Evolutionary conservation across 116 monocot genomes (phyloP), one percentile per base, ranked within the genome.

Genomic region (Iris pallida): DNA sequence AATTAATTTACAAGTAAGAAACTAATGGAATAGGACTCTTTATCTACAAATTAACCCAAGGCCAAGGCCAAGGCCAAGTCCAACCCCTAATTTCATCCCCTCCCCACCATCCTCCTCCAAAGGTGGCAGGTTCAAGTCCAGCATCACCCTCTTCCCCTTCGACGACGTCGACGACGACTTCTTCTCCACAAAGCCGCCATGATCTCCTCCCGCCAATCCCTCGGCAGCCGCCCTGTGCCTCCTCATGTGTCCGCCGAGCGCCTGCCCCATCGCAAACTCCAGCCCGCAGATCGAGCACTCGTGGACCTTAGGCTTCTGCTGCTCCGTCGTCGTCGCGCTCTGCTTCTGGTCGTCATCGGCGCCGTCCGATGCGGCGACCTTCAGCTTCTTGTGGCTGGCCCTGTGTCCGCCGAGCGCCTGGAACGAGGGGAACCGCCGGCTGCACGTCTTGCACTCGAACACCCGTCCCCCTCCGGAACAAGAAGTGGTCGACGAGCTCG

Each of bases 381-480:
- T 49, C 40, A 14, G 51, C 40, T 59, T 82, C 70, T 79, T 82
- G 68, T 82, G 82, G 73, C 82, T 79, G 17, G 86, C 79, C 42
- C 82, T 71, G 68, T 86, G 86, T 7, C 86, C 86, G 5, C 86
- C 86, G 19, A 86, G 73, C 20, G 86, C 86, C 56, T 82, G 81
- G 65, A 86, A 86, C 6, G 86, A 73, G 44, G 74, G 53, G 68
- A 86, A 86, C 66, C 48, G 47, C 49, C 79, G 61, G 66, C 57
- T 65, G 78, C 86, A 86, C 9, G 81, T 73, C 66, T 82, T 86
- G 76, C 86, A 86, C 73, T 73, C 82, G 52, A 86, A 86, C 42
- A 65, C 54, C 20, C 68, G 18, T 6, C 6, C 10, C 4, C 11
- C 18, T 19, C 64, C 30, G 30, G 30, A 30, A 30, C 30, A 30